Conservation (phyloP, 176 grass and related monocot genomes). For the Calamus simplicifolius region DNA sequence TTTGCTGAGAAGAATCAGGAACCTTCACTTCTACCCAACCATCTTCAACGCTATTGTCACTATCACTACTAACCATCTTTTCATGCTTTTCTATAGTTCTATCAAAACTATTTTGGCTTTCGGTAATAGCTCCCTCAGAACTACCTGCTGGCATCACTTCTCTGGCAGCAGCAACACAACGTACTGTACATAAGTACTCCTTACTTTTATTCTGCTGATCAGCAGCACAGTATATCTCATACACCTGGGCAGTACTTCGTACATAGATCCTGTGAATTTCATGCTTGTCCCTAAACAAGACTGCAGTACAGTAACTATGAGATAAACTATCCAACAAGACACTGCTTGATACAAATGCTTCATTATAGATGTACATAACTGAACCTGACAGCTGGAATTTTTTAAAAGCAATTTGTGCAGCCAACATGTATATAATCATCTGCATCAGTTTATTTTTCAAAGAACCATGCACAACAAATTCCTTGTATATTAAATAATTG, state of each 20-base stretch:
- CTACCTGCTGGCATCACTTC: constrained; percentile 25
- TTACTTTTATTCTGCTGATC: constrained; percentile 26
- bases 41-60: constrained; percentile 55
- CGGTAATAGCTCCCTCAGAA: constrained; percentile 32
- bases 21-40: constrained; percentile 78
- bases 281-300: constrained; percentile 49
- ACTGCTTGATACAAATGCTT: no score
- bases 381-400: no score
- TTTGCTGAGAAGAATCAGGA: constrained; percentile 33
- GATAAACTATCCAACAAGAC: constrained; percentile 14
- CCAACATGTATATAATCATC: no score
- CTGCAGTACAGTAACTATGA: constrained; percentile 33
- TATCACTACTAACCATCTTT: constrained; percentile 29
- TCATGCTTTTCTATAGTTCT: constrained; percentile 34
- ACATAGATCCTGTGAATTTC: constrained; percentile 81
- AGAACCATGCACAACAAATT: no score
- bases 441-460: no score
- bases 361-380: no score
- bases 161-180: constrained; percentile 43
- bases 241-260: constrained; percentile 63
- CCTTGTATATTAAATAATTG: no score
- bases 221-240: constrained; percentile 80
- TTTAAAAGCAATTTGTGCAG: no score
- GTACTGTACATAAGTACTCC: constrained; percentile 84
- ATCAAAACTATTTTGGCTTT: constrained; percentile 15